Evolutionary conservation across 495 filamentous ascomycete species (phyloP).

Genomic region (Pyrenula massariospora): DNA sequence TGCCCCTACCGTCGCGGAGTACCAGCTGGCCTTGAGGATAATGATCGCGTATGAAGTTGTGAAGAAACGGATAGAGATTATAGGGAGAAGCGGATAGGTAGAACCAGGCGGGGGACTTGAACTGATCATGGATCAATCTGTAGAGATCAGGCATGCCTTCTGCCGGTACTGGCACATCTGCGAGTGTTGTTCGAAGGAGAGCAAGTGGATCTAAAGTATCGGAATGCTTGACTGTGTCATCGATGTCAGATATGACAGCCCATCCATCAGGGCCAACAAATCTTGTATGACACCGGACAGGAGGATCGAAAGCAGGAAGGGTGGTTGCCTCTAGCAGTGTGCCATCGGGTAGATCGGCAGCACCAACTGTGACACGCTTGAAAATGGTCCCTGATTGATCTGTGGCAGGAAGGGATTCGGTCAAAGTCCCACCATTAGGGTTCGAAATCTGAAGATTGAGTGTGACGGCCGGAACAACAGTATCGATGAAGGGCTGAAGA

Average conservation of each 20-base stretch:
- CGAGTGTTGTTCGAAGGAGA: slow-evolving; percentile 75
- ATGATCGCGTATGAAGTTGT: slow-evolving; percentile 48
- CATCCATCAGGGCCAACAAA: slow-evolving; percentile 73
- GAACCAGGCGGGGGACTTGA: slow-evolving; percentile 63
- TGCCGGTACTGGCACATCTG: slow-evolving; percentile 57
- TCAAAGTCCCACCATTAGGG: slow-evolving; percentile 19
- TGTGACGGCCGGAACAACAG: slow-evolving; percentile 54
- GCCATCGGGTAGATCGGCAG: slow-evolving; percentile 13
- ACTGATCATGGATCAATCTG: slow-evolving; percentile 39
- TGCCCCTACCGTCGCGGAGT: slow-evolving; percentile 60
- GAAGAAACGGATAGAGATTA: slow-evolving; percentile 87
- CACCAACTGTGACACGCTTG: slow-evolving; percentile 34
- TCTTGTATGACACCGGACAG: slow-evolving; percentile 47
- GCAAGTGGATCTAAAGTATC: slow-evolving; percentile 66
- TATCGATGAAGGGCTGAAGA: slow-evolving; percentile 65
- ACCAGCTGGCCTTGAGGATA: slow-evolving; percentile 72
- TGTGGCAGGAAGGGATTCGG: slow-evolving; percentile 54
- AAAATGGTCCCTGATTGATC: slow-evolving; percentile 58
- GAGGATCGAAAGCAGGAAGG: slow-evolving; percentile 27
- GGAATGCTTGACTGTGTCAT: slow-evolving; percentile 92
- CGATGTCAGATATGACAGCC: slow-evolving; percentile 83
- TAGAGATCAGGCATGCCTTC: slow-evolving; percentile 81
- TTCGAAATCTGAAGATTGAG: slow-evolving; percentile 47
- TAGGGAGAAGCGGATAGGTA: slow-evolving; percentile 93
- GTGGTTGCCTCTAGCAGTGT: slow-evolving; percentile 18